Base-by-base conservation (phyloP, 139 green algal species). In the Chlorella sp. region DNA sequence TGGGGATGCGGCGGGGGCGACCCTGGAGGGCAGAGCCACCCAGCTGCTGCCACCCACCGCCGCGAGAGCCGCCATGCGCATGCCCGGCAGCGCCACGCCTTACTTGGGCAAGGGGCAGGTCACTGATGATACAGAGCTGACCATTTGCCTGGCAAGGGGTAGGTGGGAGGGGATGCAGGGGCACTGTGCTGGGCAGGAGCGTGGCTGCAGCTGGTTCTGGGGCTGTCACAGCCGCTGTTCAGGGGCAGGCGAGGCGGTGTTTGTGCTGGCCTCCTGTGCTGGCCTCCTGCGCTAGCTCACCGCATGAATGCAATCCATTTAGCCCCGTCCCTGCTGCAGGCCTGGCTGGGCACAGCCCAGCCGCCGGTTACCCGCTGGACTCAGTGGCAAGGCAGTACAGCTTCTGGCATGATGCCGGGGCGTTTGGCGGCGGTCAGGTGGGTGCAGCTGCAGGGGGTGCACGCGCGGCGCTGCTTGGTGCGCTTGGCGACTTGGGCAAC, bases 121-220 rank as follows among this genome's bases (percentile, higher is more conserved):
- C 34, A 82, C 76, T 8, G 76, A 82, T 72, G 76, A 82, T 36
- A 82, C 51, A 3, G 76, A 82, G 76, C 54, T 82, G 36, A 82
- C 76, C 76, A 82, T 82, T 56, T 82, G 34, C 56, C 76, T 82
- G 54, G 76, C 76, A 5, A 69, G 76, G 48, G 76, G 76, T 82
- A 32, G 76, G 30, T 43, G 32, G 73, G 14, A 13, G 5, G 38
- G 40, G 70, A 13, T 44, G n/a, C 13, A 60, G 51, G 11, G 69
- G 65, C 65, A 43, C n/a, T 43, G 20, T 9, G 65, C 16, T 41
- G 65, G 5, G 6, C 40, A 4, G 16, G 28, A 28, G 11, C 6
- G 6, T 30, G 58, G 58, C 58, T 9, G 58, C 19, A 22, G 58
- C n/a, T 67, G 58, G 58, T 67, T 17, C 58, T 22, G 19, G 14